These are phyloP conservation scores for Colletotrichum paranaense DNA, from an alignment of 2,329 filamentous ascomycete species.

Conservation along the genomic window DNA sequence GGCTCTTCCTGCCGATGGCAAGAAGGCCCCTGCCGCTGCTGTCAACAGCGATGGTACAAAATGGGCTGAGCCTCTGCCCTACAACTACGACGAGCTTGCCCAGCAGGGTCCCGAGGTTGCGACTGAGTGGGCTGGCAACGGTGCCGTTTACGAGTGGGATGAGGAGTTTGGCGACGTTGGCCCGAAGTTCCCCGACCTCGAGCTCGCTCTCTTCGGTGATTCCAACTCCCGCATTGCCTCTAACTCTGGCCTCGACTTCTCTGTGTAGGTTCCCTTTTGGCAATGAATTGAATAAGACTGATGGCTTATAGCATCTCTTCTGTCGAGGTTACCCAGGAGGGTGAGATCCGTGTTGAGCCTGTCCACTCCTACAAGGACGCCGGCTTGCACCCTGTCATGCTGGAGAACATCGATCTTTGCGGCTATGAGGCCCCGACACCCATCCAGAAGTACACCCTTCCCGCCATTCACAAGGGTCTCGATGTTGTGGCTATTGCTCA, in stretches of 20 bases:
- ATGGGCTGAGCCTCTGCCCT: constrained; percentile 59
- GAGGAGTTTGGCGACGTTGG: constrained; percentile 90
- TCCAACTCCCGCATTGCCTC: constrained; percentile 58
- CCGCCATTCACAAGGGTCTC: constrained; percentile 78
- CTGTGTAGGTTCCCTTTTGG: constrained; percentile 59
- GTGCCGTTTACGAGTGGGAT: constrained; percentile 83
- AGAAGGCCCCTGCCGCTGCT: constrained; percentile 40
- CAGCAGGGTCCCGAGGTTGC: constrained; percentile 30
- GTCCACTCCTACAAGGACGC: constrained; percentile 75
- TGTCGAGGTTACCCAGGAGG: constrained; percentile 69
- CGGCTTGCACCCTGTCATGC: constrained; percentile 86
- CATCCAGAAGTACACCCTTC: constrained; percentile 87
- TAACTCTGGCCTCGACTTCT: constrained; percentile 70
- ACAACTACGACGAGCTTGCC: constrained; percentile 58
- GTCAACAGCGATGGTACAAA: constrained; percentile 40
- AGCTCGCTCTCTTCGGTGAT: constrained; percentile 78
- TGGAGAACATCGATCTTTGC: constrained; percentile 79
- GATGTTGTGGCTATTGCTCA: constrained; percentile 93
- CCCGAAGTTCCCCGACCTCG: constrained; percentile 76
- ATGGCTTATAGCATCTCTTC: constrained; percentile 59
- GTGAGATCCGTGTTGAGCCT: constrained; percentile 61
- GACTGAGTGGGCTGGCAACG: constrained; percentile 63
- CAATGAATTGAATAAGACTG: constrained; percentile 37
- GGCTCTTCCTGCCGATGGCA: constrained; percentile 44
- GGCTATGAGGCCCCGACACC: constrained; percentile 82